phyloP scores from a whole-genome alignment of 208 protist genomes.

The Crithidia acanthocephali region DNA sequence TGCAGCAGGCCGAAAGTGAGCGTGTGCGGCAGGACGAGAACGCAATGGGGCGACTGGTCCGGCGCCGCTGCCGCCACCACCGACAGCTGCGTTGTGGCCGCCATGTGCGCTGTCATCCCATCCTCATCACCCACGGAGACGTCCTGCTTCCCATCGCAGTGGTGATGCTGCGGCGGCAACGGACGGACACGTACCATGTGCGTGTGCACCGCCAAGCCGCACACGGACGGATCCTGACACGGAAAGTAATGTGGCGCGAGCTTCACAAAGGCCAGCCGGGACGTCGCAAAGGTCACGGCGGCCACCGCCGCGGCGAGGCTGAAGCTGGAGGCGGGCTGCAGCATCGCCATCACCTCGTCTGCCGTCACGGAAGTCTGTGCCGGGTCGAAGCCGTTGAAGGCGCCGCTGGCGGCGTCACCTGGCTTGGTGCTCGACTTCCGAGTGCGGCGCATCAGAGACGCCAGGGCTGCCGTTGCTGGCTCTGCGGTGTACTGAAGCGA shows the following conservation, averaged over 20 bases:
- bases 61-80: background rate
- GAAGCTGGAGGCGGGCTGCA: conserved; percentile 8
- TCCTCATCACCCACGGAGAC: background rate
- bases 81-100: background rate
- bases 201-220: conserved; percentile 5
- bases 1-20: conserved; percentile 6
- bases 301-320: conserved; percentile 10
- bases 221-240: conserved; percentile 3
- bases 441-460: conserved; percentile 1
- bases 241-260: background rate
- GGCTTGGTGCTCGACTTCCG: background rate
- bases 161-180: background rate
- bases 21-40: background rate
- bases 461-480: background rate
- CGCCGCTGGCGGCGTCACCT: background rate
- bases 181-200: conserved; percentile 8
- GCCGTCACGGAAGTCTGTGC: background rate
- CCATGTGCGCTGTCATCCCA: background rate
- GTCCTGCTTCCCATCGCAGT: background rate
- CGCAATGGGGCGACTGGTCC: background rate
- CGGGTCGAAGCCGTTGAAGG: background rate
- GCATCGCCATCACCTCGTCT: conserved; percentile 10
- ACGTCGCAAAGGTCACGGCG: conserved; percentile 4
- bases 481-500: background rate
- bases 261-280: conserved; percentile 5